These are phyloP conservation scores for Carex littledalei DNA, from an alignment of 176 grass and related monocot genomes.

Conservation along the genomic window DNA sequence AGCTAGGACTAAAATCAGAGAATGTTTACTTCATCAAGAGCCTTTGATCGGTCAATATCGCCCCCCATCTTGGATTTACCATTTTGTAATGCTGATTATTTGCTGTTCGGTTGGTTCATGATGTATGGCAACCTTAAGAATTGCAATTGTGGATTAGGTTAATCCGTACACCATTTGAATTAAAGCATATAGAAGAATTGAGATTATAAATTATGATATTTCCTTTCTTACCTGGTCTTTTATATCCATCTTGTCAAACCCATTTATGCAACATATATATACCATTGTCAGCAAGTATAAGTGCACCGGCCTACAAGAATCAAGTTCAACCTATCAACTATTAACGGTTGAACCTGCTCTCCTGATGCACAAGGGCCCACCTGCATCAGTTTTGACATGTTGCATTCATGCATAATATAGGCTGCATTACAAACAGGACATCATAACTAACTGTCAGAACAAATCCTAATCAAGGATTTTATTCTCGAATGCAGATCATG, in stretches of 20 bases:
- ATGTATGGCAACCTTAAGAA: conserved; percentile 86
- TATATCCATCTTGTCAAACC: conserved; percentile 99
- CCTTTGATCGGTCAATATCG: conserved; percentile 84
- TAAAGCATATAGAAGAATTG: conserved; percentile 2
- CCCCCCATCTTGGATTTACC: conserved; percentile 81
- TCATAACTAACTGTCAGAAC: too few relatives aligned
- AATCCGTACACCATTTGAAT: neutral
- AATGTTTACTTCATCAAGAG: conserved; percentile 67
- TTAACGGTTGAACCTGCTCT: too few relatives aligned
- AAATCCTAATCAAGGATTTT: too few relatives aligned
- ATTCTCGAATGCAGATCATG: too few relatives aligned
- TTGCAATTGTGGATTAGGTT: conserved; percentile 2
- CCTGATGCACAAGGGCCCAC: too few relatives aligned
- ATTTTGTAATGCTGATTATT: conserved; percentile 95
- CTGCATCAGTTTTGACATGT: too few relatives aligned
- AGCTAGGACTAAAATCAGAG: neutral
- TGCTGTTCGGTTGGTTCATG: conserved; percentile 99
- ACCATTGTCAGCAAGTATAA: conserved; percentile 97
- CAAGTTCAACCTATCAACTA: conserved; percentile 8
- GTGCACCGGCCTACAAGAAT: conserved; percentile 68
- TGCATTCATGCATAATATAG: too few relatives aligned
- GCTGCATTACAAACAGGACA: too few relatives aligned
- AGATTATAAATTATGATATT: conserved; percentile 18
- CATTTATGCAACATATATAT: conserved; percentile 93
- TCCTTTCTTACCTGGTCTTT: conserved; percentile 57